Percentiles rank a stretch among this genome's conserved stretches.
Evolutionary conservation across 768 basidiomycete species (phyloP).

Genomic region (Boletus huronensis): DNA sequence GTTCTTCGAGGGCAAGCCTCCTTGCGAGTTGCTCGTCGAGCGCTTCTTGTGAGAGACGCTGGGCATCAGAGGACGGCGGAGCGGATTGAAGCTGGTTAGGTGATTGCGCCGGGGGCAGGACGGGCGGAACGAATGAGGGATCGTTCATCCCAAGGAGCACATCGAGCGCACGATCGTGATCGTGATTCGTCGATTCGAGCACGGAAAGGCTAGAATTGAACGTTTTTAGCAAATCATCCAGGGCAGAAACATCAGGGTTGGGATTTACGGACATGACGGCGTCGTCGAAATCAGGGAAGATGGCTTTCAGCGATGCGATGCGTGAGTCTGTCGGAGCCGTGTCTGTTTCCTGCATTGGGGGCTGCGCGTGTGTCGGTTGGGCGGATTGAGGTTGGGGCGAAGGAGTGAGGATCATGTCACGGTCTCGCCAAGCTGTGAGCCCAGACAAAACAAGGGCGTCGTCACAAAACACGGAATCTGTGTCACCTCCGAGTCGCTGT

Average conservation of each 20-base stretch:
- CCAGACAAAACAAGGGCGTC: not conserved
- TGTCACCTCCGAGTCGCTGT: not conserved
- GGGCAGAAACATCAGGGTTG: not conserved
- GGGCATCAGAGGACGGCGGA: conserved; percentile 33
- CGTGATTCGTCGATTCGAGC: conserved; percentile 63
- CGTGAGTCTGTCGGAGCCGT: conserved; percentile 37
- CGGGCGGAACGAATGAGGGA: conserved; percentile 58
- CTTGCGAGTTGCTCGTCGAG: conserved; percentile 80
- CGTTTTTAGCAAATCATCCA: not conserved
- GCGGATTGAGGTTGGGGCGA: conserved; percentile 11
- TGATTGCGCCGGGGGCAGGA: not conserved
- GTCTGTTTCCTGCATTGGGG: not conserved
- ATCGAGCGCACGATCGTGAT: conserved; percentile 77
- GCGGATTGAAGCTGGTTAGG: not conserved
- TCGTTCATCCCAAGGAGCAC: conserved; percentile 82
- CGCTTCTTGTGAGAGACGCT: conserved; percentile 50
- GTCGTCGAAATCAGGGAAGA: conserved; percentile 82
- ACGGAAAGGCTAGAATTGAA: conserved; percentile 53
- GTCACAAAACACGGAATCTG: not conserved
- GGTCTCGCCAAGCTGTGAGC: not conserved
- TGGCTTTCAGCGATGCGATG: conserved; percentile 53
- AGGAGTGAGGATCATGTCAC: conserved; percentile 20
- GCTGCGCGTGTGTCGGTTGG: not conserved
- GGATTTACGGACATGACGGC: conserved; percentile 52
- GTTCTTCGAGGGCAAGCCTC: conserved; percentile 61